Conservation (phyloP, 129 eudicot genomes). For the Ambrosia trifida region DNA sequence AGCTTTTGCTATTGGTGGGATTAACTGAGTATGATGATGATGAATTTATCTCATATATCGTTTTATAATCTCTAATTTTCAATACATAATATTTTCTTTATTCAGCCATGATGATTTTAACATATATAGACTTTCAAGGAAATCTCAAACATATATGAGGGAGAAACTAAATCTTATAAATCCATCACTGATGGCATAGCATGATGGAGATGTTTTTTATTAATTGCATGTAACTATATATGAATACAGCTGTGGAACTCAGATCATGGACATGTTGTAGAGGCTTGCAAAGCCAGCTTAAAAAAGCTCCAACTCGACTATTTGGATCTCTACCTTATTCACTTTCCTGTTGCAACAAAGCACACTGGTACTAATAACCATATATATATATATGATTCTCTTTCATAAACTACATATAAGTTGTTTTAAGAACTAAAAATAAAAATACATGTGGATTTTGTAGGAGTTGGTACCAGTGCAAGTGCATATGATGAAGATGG, state of each 20-base stretch:
- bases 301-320: conserved; percentile 84
- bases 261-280: conserved; percentile 87
- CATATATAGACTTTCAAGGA: no score
- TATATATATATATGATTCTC: neutral
- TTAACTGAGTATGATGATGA: no score
- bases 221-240: neutral
- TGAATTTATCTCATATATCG: no score
- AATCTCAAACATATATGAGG: no score
- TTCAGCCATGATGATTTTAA: no score
- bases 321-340: conserved; percentile 78
- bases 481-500: conserved; percentile 86
- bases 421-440: neutral
- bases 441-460: neutral
- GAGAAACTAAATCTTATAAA: no score
- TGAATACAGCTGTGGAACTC: conserved; percentile 87
- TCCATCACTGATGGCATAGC: no score
- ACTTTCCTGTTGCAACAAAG: conserved; percentile 81
- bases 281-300: conserved; percentile 90
- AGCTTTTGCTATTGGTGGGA: no score
- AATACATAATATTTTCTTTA: no score
- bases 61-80: no score
- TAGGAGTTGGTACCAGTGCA: conserved; percentile 79
- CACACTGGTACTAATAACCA: conserved; percentile 58
- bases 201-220: no score
- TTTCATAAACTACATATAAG: neutral